Percentiles rank a stretch among this genome's conserved stretches.
These are phyloP conservation scores for Neopestalotiopsis sp. DNA, from an alignment of 2,329 filamentous ascomycete genomes.

Conservation along the genomic window DNA sequence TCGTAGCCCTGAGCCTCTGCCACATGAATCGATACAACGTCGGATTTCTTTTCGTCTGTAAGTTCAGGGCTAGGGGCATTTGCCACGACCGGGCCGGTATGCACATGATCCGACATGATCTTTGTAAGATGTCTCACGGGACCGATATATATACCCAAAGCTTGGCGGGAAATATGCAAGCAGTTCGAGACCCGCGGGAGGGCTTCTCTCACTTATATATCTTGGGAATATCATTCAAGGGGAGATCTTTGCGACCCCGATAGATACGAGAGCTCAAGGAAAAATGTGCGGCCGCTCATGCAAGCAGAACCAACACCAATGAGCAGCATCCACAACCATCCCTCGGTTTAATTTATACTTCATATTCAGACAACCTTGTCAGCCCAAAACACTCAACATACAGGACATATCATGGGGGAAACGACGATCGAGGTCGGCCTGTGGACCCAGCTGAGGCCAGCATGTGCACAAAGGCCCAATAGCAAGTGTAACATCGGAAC, in stretches of 20 bases:
- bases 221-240: background rate
- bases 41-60: constrained; percentile 3
- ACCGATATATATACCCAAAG: background rate
- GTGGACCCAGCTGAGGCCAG: constrained; percentile 9
- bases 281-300: background rate
- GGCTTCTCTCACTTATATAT: background rate
- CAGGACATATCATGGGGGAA: background rate
- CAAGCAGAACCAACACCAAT: background rate
- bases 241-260: background rate
- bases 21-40: background rate
- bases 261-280: background rate
- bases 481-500: constrained; percentile 6
- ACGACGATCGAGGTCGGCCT: constrained; percentile 2
- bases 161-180: background rate
- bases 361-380: constrained; percentile 12
- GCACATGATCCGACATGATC: constrained; percentile 10
- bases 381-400: background rate
- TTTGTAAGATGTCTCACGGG: background rate
- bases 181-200: background rate
- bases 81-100: background rate
- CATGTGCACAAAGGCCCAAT: background rate
- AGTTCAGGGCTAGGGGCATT: constrained; percentile 27
- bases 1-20: constrained; percentile 33
- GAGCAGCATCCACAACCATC: background rate
- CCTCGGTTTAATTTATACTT: background rate